Conservation (phyloP, 164 flowering plant genomes). For the Kalanchoe fedtschenkoi region DNA sequence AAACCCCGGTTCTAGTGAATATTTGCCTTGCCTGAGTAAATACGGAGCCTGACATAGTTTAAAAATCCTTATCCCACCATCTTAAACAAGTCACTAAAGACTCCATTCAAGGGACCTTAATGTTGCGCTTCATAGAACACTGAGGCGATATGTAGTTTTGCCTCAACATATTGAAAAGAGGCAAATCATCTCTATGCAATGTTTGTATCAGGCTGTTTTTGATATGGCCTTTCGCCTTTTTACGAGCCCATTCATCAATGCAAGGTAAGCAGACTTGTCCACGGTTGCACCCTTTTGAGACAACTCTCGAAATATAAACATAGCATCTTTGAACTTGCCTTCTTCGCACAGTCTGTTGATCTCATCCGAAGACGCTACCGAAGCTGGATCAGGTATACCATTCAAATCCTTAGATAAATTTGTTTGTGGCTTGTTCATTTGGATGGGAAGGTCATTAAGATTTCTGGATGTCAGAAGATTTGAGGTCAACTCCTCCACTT, state of each 20-base stretch:
- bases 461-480: slow-evolving; percentile 33
- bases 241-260: slow-evolving; percentile 58
- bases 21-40: too few species aligned
- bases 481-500: slow-evolving; percentile 40
- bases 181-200: too few species aligned
- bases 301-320: slow-evolving; percentile 34
- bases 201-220: slow-evolving; percentile 13
- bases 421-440: slow-evolving; percentile 14
- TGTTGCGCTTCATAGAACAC: too few species aligned
- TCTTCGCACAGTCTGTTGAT: slow-evolving; percentile 49
- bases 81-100: too few species aligned
- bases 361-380: slow-evolving; percentile 32
- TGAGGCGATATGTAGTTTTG: too few species aligned
- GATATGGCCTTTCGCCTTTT: slow-evolving; percentile 50
- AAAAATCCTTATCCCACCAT: too few species aligned
- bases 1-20: too few species aligned
- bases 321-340: slow-evolving; percentile 62
- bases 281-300: slow-evolving; percentile 38
- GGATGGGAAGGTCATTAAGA: slow-evolving; percentile 12
- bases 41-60: too few species aligned
- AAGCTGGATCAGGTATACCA: slow-evolving; percentile 23
- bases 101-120: too few species aligned
- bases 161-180: too few species aligned
- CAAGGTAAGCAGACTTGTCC: slow-evolving; percentile 37
- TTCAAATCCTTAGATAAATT: slow-evolving; percentile 10